Conservation (phyloP, 1,284 basidiomycete genomes). For the Termitomyces sp. region DNA sequence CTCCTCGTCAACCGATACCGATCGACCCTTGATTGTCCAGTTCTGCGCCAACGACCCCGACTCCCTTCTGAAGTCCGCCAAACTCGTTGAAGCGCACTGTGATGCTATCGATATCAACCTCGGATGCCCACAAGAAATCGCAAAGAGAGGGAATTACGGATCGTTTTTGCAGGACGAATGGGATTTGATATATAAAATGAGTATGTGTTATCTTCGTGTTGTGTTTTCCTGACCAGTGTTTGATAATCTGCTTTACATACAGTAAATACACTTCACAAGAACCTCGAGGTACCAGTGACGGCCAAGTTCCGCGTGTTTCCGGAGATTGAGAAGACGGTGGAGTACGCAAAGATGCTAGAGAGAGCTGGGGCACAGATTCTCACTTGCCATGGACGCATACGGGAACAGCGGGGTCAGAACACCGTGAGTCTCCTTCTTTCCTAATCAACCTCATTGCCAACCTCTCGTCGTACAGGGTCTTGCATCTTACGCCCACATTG, state of each 20-base stretch:
- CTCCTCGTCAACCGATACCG: constrained; percentile 43
- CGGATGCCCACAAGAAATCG: constrained; percentile 96
- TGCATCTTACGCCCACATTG: constrained; percentile 84
- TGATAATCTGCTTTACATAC: not conserved
- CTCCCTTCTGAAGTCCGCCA: constrained; percentile 71
- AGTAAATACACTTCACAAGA: constrained; percentile 83
- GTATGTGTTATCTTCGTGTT: constrained; percentile 41
- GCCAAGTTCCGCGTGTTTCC: constrained; percentile 89
- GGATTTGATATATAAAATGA: constrained; percentile 77
- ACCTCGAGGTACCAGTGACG: constrained; percentile 86
- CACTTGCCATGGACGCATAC: constrained; percentile 87
- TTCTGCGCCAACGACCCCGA: constrained; percentile 92
- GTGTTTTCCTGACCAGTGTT: not conserved
- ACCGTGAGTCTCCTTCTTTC: constrained; percentile 34
- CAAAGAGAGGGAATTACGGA: constrained; percentile 83
- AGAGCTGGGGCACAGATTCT: constrained; percentile 92
- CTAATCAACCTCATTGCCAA: not conserved
- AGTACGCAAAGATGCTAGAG: constrained; percentile 94
- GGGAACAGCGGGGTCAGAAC: constrained; percentile 88
- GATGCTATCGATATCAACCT: constrained; percentile 96
- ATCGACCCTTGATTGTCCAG: constrained; percentile 89
- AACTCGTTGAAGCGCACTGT: constrained; percentile 67
- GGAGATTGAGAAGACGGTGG: constrained; percentile 81
- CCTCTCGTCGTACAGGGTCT: constrained; percentile 50
- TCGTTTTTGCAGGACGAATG: constrained; percentile 93